These are phyloP conservation scores for Ceratocystis harringtonii DNA, from an alignment of 2,329 filamentous ascomycete genomes.

Conservation along the genomic window DNA sequence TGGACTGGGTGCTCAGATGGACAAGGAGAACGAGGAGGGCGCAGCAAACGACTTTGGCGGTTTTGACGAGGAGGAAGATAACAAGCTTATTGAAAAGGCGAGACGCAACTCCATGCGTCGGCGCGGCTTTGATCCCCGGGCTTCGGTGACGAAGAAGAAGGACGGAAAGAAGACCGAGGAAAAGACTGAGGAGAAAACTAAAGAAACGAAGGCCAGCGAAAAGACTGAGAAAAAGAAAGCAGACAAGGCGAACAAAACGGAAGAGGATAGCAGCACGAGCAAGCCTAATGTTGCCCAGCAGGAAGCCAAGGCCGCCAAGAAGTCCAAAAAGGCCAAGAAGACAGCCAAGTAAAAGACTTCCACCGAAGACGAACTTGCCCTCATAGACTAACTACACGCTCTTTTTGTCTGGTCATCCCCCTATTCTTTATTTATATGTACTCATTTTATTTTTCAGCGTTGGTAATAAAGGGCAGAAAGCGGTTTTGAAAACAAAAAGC, in stretches of 20 bases:
- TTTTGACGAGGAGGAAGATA: conserved; percentile 61
- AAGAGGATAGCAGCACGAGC: conserved; percentile 7
- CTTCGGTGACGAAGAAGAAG: conserved; percentile 23
- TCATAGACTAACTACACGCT: no score
- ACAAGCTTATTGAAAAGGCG: conserved; percentile 56
- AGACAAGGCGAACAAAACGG: conserved; percentile 14
- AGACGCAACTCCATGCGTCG: conserved; percentile 58
- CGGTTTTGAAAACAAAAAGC: conserved; percentile 19
- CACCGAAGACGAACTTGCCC: not conserved
- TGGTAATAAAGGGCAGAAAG: conserved; percentile 13
- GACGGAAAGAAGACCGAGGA: conserved; percentile 17
- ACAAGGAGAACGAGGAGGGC: conserved; percentile 10
- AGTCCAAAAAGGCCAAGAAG: conserved; percentile 18
- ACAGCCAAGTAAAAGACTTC: conserved; percentile 3
- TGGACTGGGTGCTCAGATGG: conserved; percentile 5
- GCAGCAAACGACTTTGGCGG: conserved; percentile 48
- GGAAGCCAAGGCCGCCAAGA: conserved; percentile 15
- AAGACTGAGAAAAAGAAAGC: conserved; percentile 12
- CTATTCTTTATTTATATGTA: conserved; percentile 4
- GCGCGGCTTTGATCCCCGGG: conserved; percentile 56
- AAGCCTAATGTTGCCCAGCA: conserved; percentile 16
- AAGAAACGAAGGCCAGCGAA: conserved; percentile 15
- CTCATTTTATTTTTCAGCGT: conserved; percentile 10
- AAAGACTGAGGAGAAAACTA: conserved; percentile 13
- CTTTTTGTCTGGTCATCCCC: not conserved